Evolutionary conservation across 1,284 basidiomycete species (phyloP).

Genomic region (Leccinum insolens): DNA sequence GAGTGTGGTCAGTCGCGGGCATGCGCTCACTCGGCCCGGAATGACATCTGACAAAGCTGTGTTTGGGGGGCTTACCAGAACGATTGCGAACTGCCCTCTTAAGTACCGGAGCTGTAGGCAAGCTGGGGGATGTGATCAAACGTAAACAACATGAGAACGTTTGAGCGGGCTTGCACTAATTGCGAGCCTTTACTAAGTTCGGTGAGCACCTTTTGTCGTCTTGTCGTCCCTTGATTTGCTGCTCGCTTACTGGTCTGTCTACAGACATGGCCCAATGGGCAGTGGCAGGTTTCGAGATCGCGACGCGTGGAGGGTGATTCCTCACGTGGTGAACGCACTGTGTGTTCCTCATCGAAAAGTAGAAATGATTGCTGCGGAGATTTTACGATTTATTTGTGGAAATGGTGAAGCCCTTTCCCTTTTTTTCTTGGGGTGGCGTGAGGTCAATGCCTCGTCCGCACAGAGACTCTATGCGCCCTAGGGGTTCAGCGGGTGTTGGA

Average conservation of each 20-base stretch:
- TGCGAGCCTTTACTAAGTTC: too few species aligned
- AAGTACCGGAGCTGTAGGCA: too few species aligned
- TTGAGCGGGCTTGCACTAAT: too few species aligned
- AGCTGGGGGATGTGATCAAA: too few species aligned
- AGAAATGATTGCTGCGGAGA: slow-evolving; percentile 18
- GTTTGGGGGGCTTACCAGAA: not conserved
- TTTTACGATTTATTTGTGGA: slow-evolving; percentile 17
- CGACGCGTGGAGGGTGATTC: slow-evolving; percentile 14
- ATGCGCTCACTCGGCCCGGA: not conserved
- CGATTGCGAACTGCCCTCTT: too few species aligned
- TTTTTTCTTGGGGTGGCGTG: not conserved
- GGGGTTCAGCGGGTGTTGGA: slow-evolving; percentile 20
- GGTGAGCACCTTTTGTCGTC: not conserved
- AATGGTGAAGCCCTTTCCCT: slow-evolving; percentile 11
- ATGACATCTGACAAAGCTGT: not conserved
- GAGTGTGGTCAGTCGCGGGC: slow-evolving; percentile 22
- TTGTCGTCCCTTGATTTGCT: too few species aligned
- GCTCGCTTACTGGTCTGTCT: not conserved
- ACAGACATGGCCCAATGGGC: slow-evolving; percentile 7
- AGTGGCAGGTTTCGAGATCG: not conserved
- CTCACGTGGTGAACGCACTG: slow-evolving; percentile 21
- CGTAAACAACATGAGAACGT: too few species aligned
- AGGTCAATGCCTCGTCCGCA: not conserved
- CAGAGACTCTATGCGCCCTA: slow-evolving; percentile 13
- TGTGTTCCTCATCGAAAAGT: slow-evolving; percentile 19